A percentile compares a stretch with the other conserved stretches of the same genome.
These are phyloP conservation scores for Aspergillus sp. DNA, from an alignment of 2,329 filamentous ascomycete species.

Conservation along the genomic window DNA sequence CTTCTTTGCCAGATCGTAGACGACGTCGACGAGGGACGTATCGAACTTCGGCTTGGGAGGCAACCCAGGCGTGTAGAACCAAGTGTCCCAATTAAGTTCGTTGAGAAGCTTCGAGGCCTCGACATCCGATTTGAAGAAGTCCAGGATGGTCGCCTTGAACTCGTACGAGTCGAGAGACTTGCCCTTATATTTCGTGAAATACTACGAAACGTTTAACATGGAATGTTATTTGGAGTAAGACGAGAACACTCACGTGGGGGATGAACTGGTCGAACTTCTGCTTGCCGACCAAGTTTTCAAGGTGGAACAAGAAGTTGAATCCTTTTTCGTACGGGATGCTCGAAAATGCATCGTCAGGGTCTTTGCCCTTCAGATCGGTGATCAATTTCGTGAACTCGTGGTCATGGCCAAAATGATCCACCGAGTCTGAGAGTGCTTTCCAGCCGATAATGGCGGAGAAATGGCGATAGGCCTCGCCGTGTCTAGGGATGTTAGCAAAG, in stretches of 20 bases:
- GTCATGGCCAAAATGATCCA: slow-evolving; percentile 73
- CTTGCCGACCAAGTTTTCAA: slow-evolving; percentile 80
- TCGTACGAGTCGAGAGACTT: slow-evolving; percentile 92
- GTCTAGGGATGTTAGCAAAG: slow-evolving; percentile 44
- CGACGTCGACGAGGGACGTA: slow-evolving; percentile 79
- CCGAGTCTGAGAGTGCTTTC: slow-evolving; percentile 80
- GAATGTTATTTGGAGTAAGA: background rate
- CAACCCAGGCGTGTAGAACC: slow-evolving; percentile 84
- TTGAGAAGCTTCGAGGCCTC: slow-evolving; percentile 60
- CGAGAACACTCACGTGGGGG: slow-evolving; percentile 56
- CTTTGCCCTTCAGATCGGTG: slow-evolving; percentile 80
- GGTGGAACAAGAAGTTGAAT: slow-evolving; percentile 87
- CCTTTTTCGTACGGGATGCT: slow-evolving; percentile 94
- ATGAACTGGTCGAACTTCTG: slow-evolving; percentile 94
- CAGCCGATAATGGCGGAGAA: slow-evolving; percentile 96
- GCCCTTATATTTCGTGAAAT: slow-evolving; percentile 80
- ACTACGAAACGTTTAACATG: slow-evolving; percentile 40
- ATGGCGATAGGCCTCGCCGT: slow-evolving; percentile 82
- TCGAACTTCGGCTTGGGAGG: slow-evolving; percentile 91
- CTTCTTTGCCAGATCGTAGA: slow-evolving; percentile 76
- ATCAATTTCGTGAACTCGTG: slow-evolving; percentile 93
- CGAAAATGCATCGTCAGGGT: slow-evolving; percentile 94
- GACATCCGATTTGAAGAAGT: slow-evolving; percentile 74
- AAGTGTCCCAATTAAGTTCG: slow-evolving; percentile 81
- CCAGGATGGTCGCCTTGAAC: slow-evolving; percentile 82